Percentiles rank a stretch among this genome's conserved stretches.
phyloP scores from a whole-genome alignment of 371 early-diverging fungal species.

The Batkoa obscura region DNA sequence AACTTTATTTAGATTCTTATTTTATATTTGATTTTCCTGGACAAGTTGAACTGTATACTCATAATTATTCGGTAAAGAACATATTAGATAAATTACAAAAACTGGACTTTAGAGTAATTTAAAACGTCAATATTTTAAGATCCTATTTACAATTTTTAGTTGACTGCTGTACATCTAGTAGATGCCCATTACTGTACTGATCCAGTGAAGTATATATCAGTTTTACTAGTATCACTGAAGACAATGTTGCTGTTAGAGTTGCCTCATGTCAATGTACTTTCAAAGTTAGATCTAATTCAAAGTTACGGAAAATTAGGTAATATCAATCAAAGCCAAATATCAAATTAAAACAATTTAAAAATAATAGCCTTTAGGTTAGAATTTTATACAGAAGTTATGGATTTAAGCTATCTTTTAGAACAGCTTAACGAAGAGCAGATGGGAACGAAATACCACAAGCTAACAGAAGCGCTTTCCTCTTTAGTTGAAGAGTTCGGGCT shows the following conservation, averaged over 20 bases:
- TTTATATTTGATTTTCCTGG: slow-evolving; percentile 97
- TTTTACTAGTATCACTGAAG: slow-evolving; percentile 60
- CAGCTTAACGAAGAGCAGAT: slow-evolving; percentile 49
- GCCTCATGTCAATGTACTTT: slow-evolving; percentile 90
- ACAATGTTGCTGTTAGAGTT: slow-evolving; percentile 88
- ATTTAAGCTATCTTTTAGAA: slow-evolving; percentile 59
- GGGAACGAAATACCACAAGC: slow-evolving; percentile 35
- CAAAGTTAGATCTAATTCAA: slow-evolving; percentile 84
- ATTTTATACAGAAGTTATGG: slow-evolving; percentile 85
- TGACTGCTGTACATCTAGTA: slow-evolving; percentile 84
- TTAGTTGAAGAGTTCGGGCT: slow-evolving; percentile 79
- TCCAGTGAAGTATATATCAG: slow-evolving; percentile 80
- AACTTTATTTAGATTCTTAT: slow-evolving; percentile 44
- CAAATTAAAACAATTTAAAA: neutral
- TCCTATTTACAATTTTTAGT: slow-evolving; percentile 12
- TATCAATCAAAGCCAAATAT: neutral
- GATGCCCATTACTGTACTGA: slow-evolving; percentile 90
- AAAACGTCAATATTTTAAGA: neutral
- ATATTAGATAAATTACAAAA: slow-evolving; percentile 59
- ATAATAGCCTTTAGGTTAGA: slow-evolving; percentile 61
- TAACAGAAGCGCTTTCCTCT: slow-evolving; percentile 70
- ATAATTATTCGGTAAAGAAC: slow-evolving; percentile 65
- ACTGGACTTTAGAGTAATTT: slow-evolving; percentile 42
- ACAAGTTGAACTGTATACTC: slow-evolving; percentile 97
- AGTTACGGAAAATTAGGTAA: slow-evolving; percentile 49